Evolutionary conservation across 2,329 filamentous ascomycete genomes (phyloP), one percentile per base, ranked within the genome.

Genomic region (Aspergillus sp.): DNA sequence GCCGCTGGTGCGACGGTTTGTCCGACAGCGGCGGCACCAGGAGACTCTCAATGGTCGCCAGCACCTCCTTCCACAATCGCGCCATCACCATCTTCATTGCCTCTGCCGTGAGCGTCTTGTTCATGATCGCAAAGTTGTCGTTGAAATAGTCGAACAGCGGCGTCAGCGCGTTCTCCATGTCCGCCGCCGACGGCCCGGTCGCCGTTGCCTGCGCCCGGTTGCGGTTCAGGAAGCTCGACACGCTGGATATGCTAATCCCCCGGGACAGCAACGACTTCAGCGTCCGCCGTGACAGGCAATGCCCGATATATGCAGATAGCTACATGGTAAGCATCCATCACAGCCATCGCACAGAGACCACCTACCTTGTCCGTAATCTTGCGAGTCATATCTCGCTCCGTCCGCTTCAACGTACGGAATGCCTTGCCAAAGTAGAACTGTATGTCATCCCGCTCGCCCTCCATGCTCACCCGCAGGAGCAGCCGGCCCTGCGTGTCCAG

Each of bases 51-150:
- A 96, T 82, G 1, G 89, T 93, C 47, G 88, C 79, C 11, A 98
- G 71, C 1, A 94, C 88, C 58, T 98, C 91, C 62, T 98, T 98
- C 91, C 91, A 98, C 4, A 98, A 66, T 27, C 91, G 78, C 14
- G 86, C 93, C 91, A 98, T 98, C 48, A 98, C 91, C 55, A 91
- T 88, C 48, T 88, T 78, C 89, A 98, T 95, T n/a, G 91, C 93
- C 36, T 86, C 80, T 36, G 86, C 82, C 1, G 91, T 96, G 35
- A 98, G 68, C 1, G 89, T 95, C 59, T 91, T 79, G 64, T 96
- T 95, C 88, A 98, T 94, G 47, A 96, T 94, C 37, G 86, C 86
- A 60, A 98, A 98, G 52, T 98, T 98, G 56, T 95, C 89, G 55
- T 98, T 85, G 55, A 98, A 98, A 58, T 98, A 98, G 33, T 78